Evolutionary conservation across 148 eudicot genomes (phyloP).

Genomic region (Arbutus unedo): DNA sequence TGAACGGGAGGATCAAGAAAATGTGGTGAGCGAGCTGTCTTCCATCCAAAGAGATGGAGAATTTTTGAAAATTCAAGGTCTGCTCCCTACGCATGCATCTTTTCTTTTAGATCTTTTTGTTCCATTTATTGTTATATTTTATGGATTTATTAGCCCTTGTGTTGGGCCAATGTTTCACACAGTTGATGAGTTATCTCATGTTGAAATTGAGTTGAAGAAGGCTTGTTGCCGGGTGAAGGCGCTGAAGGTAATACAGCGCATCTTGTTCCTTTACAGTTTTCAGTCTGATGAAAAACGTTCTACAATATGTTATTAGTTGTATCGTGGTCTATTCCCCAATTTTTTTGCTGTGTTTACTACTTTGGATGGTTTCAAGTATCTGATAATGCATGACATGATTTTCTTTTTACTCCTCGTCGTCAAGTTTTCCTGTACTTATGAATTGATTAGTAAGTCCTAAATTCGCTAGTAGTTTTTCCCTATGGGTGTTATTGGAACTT

Average conservation of each 20-base stretch:
- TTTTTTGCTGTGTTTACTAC: neutral
- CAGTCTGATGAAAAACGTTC: neutral
- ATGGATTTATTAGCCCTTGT: neutral
- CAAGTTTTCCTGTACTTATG: neutral
- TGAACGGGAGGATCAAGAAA: constrained; percentile 68
- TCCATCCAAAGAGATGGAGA: constrained; percentile 62
- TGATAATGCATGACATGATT: neutral
- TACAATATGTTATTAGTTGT: neutral
- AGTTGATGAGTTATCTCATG: constrained; percentile 64
- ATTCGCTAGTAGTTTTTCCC: neutral
- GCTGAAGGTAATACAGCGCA: constrained; percentile 48
- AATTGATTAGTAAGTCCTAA: too few species aligned
- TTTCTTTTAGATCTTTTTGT: neutral
- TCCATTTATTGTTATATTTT: neutral
- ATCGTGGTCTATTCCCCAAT: neutral
- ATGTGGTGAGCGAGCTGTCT: constrained; percentile 61
- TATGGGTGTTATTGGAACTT: neutral
- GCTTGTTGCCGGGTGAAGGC: constrained; percentile 89
- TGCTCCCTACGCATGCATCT: constrained; percentile 4
- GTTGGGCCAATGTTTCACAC: constrained; percentile 18
- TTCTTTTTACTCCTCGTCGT: neutral
- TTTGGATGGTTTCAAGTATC: neutral
- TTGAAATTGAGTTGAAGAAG: constrained; percentile 69
- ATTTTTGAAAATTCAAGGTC: constrained; percentile 70
- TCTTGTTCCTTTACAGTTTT: constrained; percentile 13